Percentiles rank a stretch among this genome's conserved stretches.
phyloP scores from a whole-genome alignment of 1,139 yeast species.

The Spencermartinsiella ligniputridi region DNA sequence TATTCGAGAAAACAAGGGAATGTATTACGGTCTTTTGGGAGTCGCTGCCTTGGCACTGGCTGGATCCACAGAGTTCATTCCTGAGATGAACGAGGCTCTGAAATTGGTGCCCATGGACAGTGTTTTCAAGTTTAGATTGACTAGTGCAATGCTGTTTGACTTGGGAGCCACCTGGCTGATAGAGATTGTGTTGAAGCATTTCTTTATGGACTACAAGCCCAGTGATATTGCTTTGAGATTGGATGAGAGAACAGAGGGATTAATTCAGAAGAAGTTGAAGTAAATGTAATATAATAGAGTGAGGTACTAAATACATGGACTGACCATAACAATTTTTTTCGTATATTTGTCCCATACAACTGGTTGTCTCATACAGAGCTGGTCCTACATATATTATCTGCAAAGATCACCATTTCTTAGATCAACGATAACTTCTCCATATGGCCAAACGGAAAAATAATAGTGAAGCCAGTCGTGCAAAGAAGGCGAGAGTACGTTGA shows the following conservation, averaged over 20 bases:
- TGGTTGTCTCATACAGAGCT: too few relatives aligned
- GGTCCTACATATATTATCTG: too few relatives aligned
- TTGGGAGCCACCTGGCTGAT: conserved; percentile 74
- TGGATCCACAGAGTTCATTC: conserved; percentile 91
- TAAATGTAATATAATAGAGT: conserved; percentile 11
- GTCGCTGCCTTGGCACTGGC: conserved; percentile 85
- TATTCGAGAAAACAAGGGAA: conserved; percentile 85
- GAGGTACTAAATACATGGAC: too few relatives aligned
- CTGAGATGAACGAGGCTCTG: conserved; percentile 89
- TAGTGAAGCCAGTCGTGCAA: not conserved
- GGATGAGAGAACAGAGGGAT: conserved; percentile 29
- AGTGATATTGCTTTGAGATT: conserved; percentile 72
- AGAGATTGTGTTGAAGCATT: conserved; percentile 71
- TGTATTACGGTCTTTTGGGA: conserved; percentile 93
- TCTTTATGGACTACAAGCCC: conserved; percentile 87
- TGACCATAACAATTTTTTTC: too few relatives aligned
- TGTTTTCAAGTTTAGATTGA: conserved; percentile 72
- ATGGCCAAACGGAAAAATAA: not conserved
- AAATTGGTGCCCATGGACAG: conserved; percentile 82
- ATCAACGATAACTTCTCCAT: too few relatives aligned
- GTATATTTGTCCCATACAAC: too few relatives aligned
- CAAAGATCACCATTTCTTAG: too few relatives aligned
- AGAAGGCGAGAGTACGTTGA: not conserved
- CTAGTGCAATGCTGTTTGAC: conserved; percentile 69
- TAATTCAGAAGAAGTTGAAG: conserved; percentile 31